Conservation (phyloP, 345 rosid species). For the Firmiana major region DNA sequence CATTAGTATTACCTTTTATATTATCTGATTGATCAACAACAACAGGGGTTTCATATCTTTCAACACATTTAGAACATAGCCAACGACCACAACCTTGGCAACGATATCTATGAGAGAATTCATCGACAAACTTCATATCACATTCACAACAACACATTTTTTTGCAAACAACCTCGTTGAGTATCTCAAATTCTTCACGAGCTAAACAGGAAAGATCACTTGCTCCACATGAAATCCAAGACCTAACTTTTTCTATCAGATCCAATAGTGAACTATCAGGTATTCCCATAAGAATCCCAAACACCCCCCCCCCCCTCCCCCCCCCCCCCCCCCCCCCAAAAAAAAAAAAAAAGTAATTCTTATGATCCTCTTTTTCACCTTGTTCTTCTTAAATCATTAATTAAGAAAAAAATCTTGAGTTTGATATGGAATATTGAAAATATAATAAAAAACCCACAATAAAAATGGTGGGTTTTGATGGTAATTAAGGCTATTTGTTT, state of each 20-base stretch:
- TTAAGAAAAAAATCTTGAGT: constrained; percentile 23
- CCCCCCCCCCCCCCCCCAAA: too few relatives aligned
- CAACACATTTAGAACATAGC: constrained; percentile 51
- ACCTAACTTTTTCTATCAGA: constrained; percentile 65
- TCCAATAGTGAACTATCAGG: constrained; percentile 65
- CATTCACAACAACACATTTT: constrained; percentile 46
- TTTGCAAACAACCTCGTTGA: constrained; percentile 27
- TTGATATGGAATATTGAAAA: constrained; percentile 7
- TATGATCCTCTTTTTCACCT: constrained; percentile 20
- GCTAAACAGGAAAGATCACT: constrained; percentile 45
- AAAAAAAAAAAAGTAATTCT: constrained; percentile 23
- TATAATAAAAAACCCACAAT: constrained; percentile 37
- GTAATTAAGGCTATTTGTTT: constrained; percentile 21
- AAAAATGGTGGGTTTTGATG: constrained; percentile 51
- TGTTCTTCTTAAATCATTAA: constrained; percentile 17
- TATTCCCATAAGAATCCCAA: constrained; percentile 58
- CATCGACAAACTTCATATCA: constrained; percentile 30
- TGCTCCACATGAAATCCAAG: constrained; percentile 65
- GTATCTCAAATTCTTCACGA: constrained; percentile 43
- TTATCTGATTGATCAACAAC: constrained; percentile 22
- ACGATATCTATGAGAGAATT: constrained; percentile 32
- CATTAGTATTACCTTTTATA: neutral
- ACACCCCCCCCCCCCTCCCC: too few relatives aligned
- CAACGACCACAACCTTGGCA: constrained; percentile 65
- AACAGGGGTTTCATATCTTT: constrained; percentile 17